These are phyloP conservation scores for Cytospora piceicola DNA, from an alignment of 2,329 filamentous ascomycete genomes.

Conservation along the genomic window DNA sequence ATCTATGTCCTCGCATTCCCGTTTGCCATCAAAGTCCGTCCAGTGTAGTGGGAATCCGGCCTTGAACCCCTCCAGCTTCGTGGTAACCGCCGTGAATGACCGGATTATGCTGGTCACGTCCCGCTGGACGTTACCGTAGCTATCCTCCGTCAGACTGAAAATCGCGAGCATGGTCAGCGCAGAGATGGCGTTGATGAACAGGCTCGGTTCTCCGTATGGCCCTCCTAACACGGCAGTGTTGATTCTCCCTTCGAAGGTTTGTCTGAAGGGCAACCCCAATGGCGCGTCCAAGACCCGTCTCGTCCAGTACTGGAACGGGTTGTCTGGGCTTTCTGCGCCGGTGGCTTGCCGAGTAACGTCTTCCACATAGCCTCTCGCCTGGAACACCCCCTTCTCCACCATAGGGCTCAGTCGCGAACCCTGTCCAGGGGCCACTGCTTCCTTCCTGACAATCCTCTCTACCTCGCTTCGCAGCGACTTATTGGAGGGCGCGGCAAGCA, in stretches of 20 bases:
- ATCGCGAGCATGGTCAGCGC: conserved; percentile 71
- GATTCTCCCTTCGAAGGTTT: conserved; percentile 68
- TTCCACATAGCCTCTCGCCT: conserved; percentile 53
- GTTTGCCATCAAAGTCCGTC: conserved; percentile 70
- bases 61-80: conserved; percentile 71
- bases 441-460: conserved; percentile 50
- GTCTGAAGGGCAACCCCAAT: conserved; percentile 70
- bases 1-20: conserved; percentile 69
- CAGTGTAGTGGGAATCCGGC: conserved; percentile 67
- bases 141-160: conserved; percentile 77
- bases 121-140: conserved; percentile 81
- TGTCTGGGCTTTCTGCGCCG: conserved; percentile 52
- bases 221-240: conserved; percentile 71
- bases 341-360: conserved; percentile 60
- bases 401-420: conserved; percentile 55
- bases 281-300: conserved; percentile 54
- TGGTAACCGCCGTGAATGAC: conserved; percentile 70
- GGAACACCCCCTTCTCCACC: conserved; percentile 53
- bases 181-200: conserved; percentile 73
- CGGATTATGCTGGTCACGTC: conserved; percentile 77
- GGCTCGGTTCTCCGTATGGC: conserved; percentile 70
- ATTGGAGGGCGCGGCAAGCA: conserved; percentile 44
- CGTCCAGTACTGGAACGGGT: conserved; percentile 53
- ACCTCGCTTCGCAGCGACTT: conserved; percentile 48
- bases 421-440: conserved; percentile 51